These are phyloP conservation scores for Penstemon newberryi DNA, from an alignment of 257 asterid species.

Conservation along the genomic window DNA sequence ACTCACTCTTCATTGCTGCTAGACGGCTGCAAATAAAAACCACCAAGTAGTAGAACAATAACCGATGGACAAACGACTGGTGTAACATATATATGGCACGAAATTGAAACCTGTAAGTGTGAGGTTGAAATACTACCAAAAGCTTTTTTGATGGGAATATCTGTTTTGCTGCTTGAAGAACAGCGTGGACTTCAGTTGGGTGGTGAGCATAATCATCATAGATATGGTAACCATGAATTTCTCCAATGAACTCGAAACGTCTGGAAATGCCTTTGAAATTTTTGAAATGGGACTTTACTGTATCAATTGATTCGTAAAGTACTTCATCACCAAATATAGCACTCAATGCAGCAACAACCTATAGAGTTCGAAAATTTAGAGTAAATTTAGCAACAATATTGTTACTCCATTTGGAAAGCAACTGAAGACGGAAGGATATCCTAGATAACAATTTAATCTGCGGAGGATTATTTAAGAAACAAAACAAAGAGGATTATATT, in stretches of 20 bases:
- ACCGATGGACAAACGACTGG: not conserved
- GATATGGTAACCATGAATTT: conserved; percentile 32
- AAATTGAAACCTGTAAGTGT: conserved; percentile 37
- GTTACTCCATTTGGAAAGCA: not conserved
- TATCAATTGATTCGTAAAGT: conserved; percentile 30
- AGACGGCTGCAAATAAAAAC: conserved; percentile 34
- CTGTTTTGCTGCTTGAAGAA: conserved; percentile 41
- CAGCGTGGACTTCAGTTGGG: conserved; percentile 38
- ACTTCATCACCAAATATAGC: conserved; percentile 30
- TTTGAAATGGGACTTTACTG: conserved; percentile 30
- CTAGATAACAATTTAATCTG: not conserved
- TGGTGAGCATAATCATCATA: conserved; percentile 49
- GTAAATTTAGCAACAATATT: not conserved
- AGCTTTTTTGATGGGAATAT: conserved; percentile 38
- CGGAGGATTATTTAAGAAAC: not conserved
- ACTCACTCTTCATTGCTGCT: conserved; percentile 40
- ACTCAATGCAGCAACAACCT: conserved; percentile 41
- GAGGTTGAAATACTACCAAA: conserved; percentile 46
- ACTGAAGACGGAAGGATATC: not conserved
- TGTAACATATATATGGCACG: not conserved
- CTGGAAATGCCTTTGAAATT: conserved; percentile 36
- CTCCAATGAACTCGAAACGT: conserved; percentile 43
- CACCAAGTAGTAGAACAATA: not conserved
- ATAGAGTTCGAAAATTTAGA: conserved; percentile 4
- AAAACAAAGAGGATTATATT: not conserved